Evolutionary conservation across 441 rosid species (phyloP).

Genomic region (Melastoma candidum): DNA sequence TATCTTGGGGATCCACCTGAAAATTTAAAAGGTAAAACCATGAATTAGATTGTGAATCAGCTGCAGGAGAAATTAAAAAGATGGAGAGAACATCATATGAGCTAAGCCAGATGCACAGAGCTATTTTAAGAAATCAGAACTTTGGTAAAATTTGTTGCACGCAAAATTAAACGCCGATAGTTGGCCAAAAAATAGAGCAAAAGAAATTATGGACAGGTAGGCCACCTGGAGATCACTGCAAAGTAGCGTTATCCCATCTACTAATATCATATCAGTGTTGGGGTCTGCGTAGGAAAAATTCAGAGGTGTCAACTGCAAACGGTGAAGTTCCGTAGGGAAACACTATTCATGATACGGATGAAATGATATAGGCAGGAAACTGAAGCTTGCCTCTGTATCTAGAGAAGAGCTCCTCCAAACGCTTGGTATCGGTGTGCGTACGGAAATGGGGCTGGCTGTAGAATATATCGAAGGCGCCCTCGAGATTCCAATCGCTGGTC

Average conservation of each 20-base stretch:
- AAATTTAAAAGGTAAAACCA: slow-evolving; percentile 5
- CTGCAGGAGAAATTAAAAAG: too few relatives aligned
- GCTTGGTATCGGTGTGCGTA: slow-evolving; percentile 62
- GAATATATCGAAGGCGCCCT: slow-evolving; percentile 84
- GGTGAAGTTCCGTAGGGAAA: too few relatives aligned
- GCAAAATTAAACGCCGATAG: too few relatives aligned
- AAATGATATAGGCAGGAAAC: too few relatives aligned
- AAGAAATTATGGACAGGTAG: not conserved
- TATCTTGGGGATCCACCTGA: slow-evolving; percentile 99
- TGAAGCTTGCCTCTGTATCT: slow-evolving; percentile 66
- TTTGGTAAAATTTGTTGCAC: too few relatives aligned
- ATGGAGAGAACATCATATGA: too few relatives aligned
- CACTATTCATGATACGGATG: too few relatives aligned
- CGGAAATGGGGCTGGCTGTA: slow-evolving; percentile 75
- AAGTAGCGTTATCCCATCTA: slow-evolving; percentile 75
- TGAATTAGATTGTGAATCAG: too few relatives aligned
- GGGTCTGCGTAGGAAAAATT: slow-evolving; percentile 43
- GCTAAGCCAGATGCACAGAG: too few relatives aligned
- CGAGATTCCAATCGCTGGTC: slow-evolving; percentile 88
- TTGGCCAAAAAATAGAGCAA: too few relatives aligned
- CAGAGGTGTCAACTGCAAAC: not conserved
- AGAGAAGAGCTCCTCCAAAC: slow-evolving; percentile 86
- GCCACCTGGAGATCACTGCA: slow-evolving; percentile 90
- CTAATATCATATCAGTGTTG: slow-evolving; percentile 71
- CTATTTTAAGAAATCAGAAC: too few relatives aligned